These are phyloP conservation scores for Solanum pennellii DNA, from an alignment of 257 asterid genomes.

Conservation along the genomic window DNA sequence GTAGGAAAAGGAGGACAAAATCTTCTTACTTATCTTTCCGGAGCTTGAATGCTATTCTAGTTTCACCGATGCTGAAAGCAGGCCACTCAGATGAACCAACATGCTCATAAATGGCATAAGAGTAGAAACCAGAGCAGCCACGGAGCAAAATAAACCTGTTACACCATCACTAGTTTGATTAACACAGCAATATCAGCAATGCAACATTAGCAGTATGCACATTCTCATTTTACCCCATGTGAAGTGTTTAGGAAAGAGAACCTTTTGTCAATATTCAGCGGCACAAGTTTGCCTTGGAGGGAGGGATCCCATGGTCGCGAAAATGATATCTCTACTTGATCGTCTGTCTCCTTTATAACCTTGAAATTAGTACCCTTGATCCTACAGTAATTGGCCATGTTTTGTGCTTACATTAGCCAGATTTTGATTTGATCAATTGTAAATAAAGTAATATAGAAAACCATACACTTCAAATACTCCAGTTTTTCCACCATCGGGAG, in stretches of 20 bases:
- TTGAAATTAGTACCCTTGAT: conserved; percentile 30
- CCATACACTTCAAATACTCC: conserved; percentile 58
- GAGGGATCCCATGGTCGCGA: conserved; percentile 36
- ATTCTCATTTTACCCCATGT: neutral
- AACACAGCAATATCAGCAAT: neutral
- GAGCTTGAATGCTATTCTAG: conserved; percentile 67
- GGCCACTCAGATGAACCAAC: conserved; percentile 72
- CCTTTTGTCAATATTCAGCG: conserved; percentile 68
- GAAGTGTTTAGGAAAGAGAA: neutral
- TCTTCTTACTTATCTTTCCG: conserved; percentile 55
- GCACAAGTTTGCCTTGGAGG: conserved; percentile 25
- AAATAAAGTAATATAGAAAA: neutral
- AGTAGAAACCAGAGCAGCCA: conserved; percentile 61
- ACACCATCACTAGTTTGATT: neutral
- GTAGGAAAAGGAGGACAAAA: neutral
- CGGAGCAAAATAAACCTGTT: conserved; percentile 58
- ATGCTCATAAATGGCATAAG: conserved; percentile 69
- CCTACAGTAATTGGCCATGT: conserved; percentile 19
- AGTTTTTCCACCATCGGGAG: conserved; percentile 43
- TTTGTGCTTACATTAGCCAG: neutral
- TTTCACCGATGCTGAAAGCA: conserved; percentile 61
- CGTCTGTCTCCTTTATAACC: conserved; percentile 35
- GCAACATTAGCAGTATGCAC: neutral
- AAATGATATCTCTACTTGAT: conserved; percentile 46
- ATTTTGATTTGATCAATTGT: neutral